Conservation (phyloP, 2,329 filamentous ascomycete species). For the Pseudogymnoascus sp. region DNA sequence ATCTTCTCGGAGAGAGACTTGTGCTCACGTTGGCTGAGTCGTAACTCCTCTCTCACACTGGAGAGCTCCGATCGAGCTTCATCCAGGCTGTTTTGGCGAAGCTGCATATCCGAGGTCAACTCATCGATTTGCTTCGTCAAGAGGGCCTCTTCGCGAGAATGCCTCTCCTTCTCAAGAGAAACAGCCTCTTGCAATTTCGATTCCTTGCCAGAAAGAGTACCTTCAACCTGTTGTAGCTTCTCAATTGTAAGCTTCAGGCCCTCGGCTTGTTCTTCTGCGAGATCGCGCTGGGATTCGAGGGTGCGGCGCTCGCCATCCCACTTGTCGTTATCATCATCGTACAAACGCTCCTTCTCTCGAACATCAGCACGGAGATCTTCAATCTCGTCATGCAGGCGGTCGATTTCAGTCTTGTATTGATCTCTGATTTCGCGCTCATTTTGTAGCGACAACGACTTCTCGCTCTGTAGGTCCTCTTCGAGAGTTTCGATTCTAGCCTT, state of each 20-base stretch:
- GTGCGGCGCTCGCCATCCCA: constrained; percentile 62
- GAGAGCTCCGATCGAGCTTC: constrained; percentile 60
- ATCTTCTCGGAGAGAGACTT: constrained; percentile 57
- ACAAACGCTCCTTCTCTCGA: constrained; percentile 61
- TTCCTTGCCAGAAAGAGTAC: constrained; percentile 60
- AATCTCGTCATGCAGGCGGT: constrained; percentile 43
- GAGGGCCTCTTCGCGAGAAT: constrained; percentile 62
- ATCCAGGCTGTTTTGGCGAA: constrained; percentile 58
- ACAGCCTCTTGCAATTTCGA: constrained; percentile 59
- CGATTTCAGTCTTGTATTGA: constrained; percentile 48
- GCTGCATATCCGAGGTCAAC: constrained; percentile 62
- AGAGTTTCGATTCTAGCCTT: constrained; percentile 39
- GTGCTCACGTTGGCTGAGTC: constrained; percentile 58
- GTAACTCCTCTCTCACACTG: constrained; percentile 59
- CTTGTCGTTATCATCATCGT: constrained; percentile 63
- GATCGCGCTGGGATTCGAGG: constrained; percentile 57
- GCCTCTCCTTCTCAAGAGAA: constrained; percentile 63
- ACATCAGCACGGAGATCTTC: constrained; percentile 51
- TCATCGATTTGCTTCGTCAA: constrained; percentile 68
- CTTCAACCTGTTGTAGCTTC: constrained; percentile 59
- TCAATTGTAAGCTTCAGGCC: constrained; percentile 66
- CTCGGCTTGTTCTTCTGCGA: constrained; percentile 58
- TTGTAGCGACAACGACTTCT: constrained; percentile 32
- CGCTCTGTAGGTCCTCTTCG: constrained; percentile 40
- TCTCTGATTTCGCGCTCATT: constrained; percentile 52